Conservation (phyloP, 192 early-diverging fungal genomes). For the Diversispora epigaea region DNA sequence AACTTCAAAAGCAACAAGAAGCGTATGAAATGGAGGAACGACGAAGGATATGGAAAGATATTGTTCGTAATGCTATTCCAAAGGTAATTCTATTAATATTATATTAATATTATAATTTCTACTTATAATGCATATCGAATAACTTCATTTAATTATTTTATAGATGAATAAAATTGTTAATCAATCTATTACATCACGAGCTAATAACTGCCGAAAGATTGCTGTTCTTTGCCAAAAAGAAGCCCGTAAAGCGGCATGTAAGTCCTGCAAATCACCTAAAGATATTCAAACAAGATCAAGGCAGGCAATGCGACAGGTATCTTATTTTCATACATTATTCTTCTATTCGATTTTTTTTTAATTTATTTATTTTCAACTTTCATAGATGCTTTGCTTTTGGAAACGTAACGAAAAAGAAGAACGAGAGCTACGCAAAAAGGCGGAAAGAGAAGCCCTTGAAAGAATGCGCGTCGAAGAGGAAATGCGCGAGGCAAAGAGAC, state of each 20-base stretch:
- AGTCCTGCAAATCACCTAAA: slow-evolving; percentile 55
- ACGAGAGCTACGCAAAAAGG: slow-evolving; percentile 82
- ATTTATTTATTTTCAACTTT: background rate
- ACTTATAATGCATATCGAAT: background rate
- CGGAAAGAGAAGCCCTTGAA: slow-evolving; percentile 84
- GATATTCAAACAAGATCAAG: slow-evolving; percentile 64
- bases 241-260: slow-evolving; percentile 55
- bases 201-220: slow-evolving; percentile 69
- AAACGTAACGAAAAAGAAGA: slow-evolving; percentile 90
- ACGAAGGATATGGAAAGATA: slow-evolving; percentile 39
- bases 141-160: background rate
- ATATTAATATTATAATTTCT: background rate
- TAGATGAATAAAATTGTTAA: slow-evolving; percentile 53
- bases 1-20: slow-evolving; percentile 31
- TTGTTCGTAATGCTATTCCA: slow-evolving; percentile 43
- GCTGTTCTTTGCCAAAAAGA: slow-evolving; percentile 74
- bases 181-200: slow-evolving; percentile 43
- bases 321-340: background rate
- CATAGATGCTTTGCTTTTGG: slow-evolving; percentile 85
- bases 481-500: slow-evolving; percentile 73
- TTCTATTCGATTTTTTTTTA: background rate
- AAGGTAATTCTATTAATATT: slow-evolving; percentile 28
- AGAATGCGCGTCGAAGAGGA: slow-evolving; percentile 77
- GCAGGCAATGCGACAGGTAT: slow-evolving; percentile 61
- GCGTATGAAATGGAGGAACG: slow-evolving; percentile 31